Base-by-base conservation (phyloP, 768 basidiomycete species). In the Wakefieldia striispora region DNA sequence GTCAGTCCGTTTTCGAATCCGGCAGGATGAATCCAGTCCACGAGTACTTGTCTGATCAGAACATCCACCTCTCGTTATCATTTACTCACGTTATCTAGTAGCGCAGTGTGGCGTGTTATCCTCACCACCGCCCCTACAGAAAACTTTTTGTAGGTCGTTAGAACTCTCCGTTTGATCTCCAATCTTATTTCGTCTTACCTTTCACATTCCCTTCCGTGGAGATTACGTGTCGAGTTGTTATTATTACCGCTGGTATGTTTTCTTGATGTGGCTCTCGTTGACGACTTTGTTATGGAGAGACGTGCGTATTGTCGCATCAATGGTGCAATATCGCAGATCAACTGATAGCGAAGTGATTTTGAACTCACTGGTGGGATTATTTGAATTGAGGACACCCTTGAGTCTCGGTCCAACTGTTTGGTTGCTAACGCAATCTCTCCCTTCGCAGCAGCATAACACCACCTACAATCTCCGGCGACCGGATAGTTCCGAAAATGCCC, bases 161-260 rank as follows among this genome's bases (percentile, higher is more conserved):
- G 49, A 53, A 42, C 55, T 51, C 39, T 55, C 53, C 24, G 27
- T 55, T 29, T n/a, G 54, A 19, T 21, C 47, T 14, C 54, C 55
- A 1, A 53, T 57, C 16, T n/a, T 47, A 29, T 29, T 29, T 13
- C 13, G 8, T 29, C 29, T 11, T 12, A 10, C 53, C 38, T 16
- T 44, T 59, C 42, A 43, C 40, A 17, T 40, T 39, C 9, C 52
- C 54, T 20, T 38, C 50, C 11, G 12, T 55, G 29, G 20, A 56
- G 38, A 8, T 35, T 35, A 14, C 52, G 33, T 33, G 47, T 27
- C 42, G 47, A 37, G 39, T 17, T 41, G 46, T 53, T 42, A 17
- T 53, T 19, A 27, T 23, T 10, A 29, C 45, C 3, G 46, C 50
- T 10, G 36, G 40, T 29, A 23, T 60, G 12, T 60, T 60, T 37